phyloP scores from a whole-genome alignment of 2,329 filamentous ascomycete genomes.

The Sclerotinia glacialis region DNA sequence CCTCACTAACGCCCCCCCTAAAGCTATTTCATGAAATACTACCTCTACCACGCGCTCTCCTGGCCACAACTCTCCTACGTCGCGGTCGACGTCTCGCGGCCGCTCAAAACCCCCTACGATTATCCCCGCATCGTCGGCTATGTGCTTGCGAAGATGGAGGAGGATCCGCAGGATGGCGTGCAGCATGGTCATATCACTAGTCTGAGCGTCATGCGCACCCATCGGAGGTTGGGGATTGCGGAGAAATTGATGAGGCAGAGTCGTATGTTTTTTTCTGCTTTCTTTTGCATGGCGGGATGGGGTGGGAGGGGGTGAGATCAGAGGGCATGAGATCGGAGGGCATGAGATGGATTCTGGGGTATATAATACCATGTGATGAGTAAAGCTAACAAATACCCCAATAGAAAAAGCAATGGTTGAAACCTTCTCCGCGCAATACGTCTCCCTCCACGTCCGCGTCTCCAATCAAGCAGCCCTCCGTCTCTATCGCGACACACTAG shows the following conservation, averaged over 20 bases:
- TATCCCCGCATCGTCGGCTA: constrained; percentile 98
- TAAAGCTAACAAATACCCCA: neutral
- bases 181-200: constrained; percentile 96
- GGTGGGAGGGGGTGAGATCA: neutral
- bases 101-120: constrained; percentile 74
- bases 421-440: constrained; percentile 85
- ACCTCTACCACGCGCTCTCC: constrained; percentile 96
- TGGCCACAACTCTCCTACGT: constrained; percentile 98
- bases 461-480: constrained; percentile 89
- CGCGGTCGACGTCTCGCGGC: constrained; percentile 84
- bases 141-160: constrained; percentile 99
- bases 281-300: neutral
- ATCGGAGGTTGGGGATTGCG: constrained; percentile 83
- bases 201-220: constrained; percentile 93
- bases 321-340: neutral
- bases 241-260: constrained; percentile 98
- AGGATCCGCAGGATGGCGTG: constrained; percentile 87
- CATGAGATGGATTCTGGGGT: no score
- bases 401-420: constrained; percentile 94
- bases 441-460: constrained; percentile 91
- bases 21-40: constrained; percentile 98
- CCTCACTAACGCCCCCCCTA: neutral
- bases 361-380: no score
- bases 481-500: constrained; percentile 87
- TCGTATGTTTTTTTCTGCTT: constrained; percentile 57